A percentile compares a stretch with the other conserved stretches of the same genome.
phyloP scores from a whole-genome alignment of 2,329 filamentous ascomycete genomes.

The Monosporascus ibericus region DNA sequence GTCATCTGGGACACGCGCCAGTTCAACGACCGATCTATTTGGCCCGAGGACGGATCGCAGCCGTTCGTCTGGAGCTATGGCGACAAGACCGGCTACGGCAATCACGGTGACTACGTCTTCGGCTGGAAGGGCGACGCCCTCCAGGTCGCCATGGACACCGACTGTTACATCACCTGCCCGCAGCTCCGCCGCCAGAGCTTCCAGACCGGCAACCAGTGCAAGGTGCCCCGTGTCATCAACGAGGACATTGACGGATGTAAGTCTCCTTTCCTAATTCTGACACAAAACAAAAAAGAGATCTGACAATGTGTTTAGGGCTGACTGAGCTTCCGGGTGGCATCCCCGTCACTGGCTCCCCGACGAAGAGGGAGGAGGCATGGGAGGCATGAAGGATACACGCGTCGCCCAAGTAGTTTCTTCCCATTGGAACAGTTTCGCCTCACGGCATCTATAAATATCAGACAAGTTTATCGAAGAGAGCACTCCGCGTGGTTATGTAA shows the following conservation, averaged over 20 bases:
- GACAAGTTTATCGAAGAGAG: too few relatives aligned
- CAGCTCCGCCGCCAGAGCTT: constrained; percentile 4
- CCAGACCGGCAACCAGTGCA: constrained; percentile 18
- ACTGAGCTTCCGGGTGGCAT: constrained; percentile 1
- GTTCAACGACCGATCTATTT: constrained; percentile 23
- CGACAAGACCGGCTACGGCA: constrained; percentile 1
- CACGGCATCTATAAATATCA: too few relatives aligned
- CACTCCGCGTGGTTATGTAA: too few relatives aligned
- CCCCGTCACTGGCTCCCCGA: not conserved
- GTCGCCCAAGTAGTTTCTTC: too few relatives aligned
- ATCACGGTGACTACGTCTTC: constrained; percentile 29
- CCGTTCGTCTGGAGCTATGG: constrained; percentile 10
- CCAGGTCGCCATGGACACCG: constrained; percentile 20
- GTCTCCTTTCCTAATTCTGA: too few relatives aligned
- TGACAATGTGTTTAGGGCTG: not conserved
- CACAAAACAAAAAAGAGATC: too few relatives aligned
- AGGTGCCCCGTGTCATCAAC: constrained; percentile 9
- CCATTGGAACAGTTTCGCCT: too few relatives aligned
- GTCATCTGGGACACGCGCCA: constrained; percentile 45
- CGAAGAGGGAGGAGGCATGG: too few relatives aligned
- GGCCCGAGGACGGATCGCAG: constrained; percentile 10
- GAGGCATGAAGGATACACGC: too few relatives aligned
- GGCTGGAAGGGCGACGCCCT: constrained; percentile 28
- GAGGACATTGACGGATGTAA: constrained; percentile 19
- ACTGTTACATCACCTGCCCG: constrained; percentile 15